Conservation (phyloP, 352 stramenopile genomes). For the Phytopythium sindhum region DNA sequence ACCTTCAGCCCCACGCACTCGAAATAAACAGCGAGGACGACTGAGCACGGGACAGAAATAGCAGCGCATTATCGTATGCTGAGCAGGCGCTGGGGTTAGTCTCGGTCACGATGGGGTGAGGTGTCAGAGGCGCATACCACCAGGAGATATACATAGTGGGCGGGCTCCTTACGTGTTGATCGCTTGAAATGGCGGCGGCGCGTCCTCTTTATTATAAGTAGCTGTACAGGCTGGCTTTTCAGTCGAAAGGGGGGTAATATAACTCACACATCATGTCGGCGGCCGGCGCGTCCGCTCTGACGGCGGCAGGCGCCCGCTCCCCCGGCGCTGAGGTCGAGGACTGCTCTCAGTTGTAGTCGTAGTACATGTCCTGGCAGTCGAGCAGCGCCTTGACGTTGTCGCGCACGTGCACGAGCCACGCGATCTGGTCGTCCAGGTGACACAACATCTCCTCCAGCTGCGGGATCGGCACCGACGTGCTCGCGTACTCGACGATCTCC, state of each 20-base stretch:
- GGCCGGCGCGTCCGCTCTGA: neutral
- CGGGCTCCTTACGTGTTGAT: neutral
- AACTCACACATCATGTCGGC: neutral
- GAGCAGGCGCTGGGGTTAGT: too few relatives aligned
- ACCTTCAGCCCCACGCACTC: neutral
- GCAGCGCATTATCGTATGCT: neutral
- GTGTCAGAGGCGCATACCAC: too few relatives aligned
- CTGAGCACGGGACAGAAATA: neutral
- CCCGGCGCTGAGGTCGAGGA: neutral
- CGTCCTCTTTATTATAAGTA: slow-evolving; percentile 2
- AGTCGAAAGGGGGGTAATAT: neutral
- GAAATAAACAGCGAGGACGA: neutral
- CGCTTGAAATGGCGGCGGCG: neutral
- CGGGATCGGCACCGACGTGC: slow-evolving; percentile 59
- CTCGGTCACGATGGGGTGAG: too few relatives aligned
- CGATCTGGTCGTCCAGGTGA: slow-evolving; percentile 61
- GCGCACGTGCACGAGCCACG: slow-evolving; percentile 60
- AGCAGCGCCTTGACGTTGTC: slow-evolving; percentile 74
- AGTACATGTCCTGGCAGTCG: slow-evolving; percentile 52
- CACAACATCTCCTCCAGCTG: slow-evolving; percentile 78
- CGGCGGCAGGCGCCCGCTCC: neutral
- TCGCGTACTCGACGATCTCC: slow-evolving; percentile 77
- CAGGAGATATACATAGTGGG: too few relatives aligned
- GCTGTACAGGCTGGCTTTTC: slow-evolving; percentile 3
- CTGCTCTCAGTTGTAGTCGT: slow-evolving; percentile 18